A percentile compares a stretch with the other conserved stretches of the same genome.
Conservation (phyloP, 768 basidiomycete species). For the Roridomyces roridus region DNA sequence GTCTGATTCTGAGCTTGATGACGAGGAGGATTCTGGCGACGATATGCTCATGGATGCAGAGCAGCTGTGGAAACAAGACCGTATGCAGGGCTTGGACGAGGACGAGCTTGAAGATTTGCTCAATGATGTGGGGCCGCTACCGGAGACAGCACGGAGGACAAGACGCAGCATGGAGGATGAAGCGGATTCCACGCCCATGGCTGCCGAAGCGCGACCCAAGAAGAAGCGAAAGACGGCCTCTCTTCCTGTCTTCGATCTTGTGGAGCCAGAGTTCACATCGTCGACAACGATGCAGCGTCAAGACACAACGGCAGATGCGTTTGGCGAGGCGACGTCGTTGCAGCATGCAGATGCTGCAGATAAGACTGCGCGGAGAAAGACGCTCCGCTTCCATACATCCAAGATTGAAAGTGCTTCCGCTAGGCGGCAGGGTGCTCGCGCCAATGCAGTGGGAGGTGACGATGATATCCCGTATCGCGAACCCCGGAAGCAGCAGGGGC, state of each 20-base stretch:
- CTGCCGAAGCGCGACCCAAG: constrained; percentile 43
- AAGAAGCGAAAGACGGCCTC: constrained; percentile 62
- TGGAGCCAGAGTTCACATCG: constrained; percentile 75
- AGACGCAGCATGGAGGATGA: constrained; percentile 1
- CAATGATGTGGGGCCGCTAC: constrained; percentile 49
- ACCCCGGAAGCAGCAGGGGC: constrained; percentile 63
- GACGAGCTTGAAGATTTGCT: constrained; percentile 64
- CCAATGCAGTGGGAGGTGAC: constrained; percentile 81
- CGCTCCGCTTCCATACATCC: constrained; percentile 91
- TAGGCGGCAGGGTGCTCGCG: constrained; percentile 75
- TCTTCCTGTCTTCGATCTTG: constrained; percentile 72
- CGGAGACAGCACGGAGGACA: constrained; percentile 4
- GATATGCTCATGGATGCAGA: constrained; percentile 46
- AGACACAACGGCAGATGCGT: constrained; percentile 49
- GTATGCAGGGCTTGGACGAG: constrained; percentile 43
- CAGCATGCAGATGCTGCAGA: constrained; percentile 78
- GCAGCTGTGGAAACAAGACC: constrained; percentile 49
- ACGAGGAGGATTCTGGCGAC: constrained; percentile 46
- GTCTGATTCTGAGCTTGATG: constrained; percentile 53
- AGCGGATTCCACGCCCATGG: too few relatives aligned
- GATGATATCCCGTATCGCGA: constrained; percentile 94
- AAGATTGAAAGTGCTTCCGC: constrained; percentile 86
- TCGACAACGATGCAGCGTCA: constrained; percentile 37
- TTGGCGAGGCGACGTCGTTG: constrained; percentile 78
- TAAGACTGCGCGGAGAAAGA: constrained; percentile 81